Percentiles rank a stretch among this genome's conserved stretches.
Evolutionary conservation across 2,329 filamentous ascomycete species (phyloP).

Genomic region (Ceratocystis papillata): DNA sequence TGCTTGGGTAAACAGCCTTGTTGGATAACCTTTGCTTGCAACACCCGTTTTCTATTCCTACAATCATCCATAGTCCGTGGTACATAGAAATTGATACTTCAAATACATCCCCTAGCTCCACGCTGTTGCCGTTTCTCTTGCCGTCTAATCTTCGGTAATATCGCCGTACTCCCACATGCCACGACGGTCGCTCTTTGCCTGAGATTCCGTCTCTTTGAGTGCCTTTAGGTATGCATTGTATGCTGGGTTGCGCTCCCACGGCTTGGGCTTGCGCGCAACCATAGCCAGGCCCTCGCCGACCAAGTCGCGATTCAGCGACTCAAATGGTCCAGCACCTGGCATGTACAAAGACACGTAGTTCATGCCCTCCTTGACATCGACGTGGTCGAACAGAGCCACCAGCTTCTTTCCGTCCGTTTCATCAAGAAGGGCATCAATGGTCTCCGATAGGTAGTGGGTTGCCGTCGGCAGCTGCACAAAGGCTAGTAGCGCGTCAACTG

Average conservation of each 20-base stretch:
- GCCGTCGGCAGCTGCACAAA: conserved; percentile 79
- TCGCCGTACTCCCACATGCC: conserved; percentile 99
- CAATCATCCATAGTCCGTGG: not conserved
- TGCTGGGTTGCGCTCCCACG: conserved; percentile 67
- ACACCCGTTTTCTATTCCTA: not conserved
- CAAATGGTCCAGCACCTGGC: conserved; percentile 53
- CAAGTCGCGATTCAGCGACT: conserved; percentile 84
- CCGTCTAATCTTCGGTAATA: conserved; percentile 67
- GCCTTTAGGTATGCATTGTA: conserved; percentile 61
- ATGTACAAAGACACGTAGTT: conserved; percentile 85
- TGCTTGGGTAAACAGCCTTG: too few species aligned
- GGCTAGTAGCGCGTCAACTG: conserved; percentile 73
- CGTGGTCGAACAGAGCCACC: conserved; percentile 82
- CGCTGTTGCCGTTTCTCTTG: not conserved
- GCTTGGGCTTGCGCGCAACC: conserved; percentile 83
- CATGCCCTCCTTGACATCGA: conserved; percentile 65
- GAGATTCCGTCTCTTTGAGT: conserved; percentile 60
- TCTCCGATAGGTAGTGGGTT: conserved; percentile 72
- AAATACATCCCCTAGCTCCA: not conserved
- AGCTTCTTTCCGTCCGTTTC: conserved; percentile 64
- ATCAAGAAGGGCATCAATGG: conserved; percentile 63
- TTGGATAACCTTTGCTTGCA: not conserved
- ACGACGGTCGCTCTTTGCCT: conserved; percentile 67
- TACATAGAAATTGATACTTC: conserved; percentile 3
- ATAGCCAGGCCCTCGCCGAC: conserved; percentile 75